A percentile compares a stretch with the other conserved stretches of the same genome.
phyloP scores from a whole-genome alignment of 352 stramenopile genomes.

The Globisporangium nagaii region DNA sequence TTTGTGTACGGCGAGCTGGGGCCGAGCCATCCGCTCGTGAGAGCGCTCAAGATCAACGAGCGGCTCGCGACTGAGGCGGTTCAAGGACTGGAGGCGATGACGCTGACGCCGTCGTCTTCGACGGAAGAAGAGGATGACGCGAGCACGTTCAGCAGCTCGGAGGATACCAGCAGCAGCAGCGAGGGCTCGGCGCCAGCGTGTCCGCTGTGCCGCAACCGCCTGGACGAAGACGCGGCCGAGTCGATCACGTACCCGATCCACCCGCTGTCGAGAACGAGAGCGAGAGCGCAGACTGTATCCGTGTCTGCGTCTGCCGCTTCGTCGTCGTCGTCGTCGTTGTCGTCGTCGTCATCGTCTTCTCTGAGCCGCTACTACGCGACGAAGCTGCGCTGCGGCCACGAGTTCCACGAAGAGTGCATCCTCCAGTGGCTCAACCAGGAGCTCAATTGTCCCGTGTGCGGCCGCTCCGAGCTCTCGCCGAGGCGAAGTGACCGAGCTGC shows the following conservation, averaged over 20 bases:
- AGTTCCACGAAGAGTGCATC: constrained; percentile 15
- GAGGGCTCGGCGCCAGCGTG: background rate
- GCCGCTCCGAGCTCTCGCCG: background rate
- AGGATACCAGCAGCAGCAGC: background rate
- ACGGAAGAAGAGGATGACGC: background rate
- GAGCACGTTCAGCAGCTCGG: background rate
- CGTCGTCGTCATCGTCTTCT: background rate
- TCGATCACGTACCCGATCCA: background rate
- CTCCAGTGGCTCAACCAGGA: constrained; percentile 7
- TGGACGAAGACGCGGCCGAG: constrained; percentile 5
- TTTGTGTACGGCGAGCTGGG: constrained; percentile 10
- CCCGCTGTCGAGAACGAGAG: background rate
- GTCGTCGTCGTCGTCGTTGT: background rate
- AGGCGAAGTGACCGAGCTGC: background rate
- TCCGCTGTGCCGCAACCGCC: constrained; percentile 1
- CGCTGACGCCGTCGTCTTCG: background rate
- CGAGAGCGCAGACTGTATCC: too few species aligned
- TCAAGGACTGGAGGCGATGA: background rate
- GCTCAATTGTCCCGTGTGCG: constrained; percentile 6
- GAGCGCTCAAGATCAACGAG: constrained; percentile 5
- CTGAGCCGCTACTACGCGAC: constrained; percentile 1
- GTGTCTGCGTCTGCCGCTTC: too few species aligned
- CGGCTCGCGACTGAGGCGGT: background rate
- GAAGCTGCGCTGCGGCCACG: constrained; percentile 9
- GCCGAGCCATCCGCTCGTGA: constrained; percentile 2